A percentile compares a stretch with the other conserved stretches of the same genome.
Conservation (phyloP, 2,329 filamentous ascomycete species). For the Diplodia mutila region DNA sequence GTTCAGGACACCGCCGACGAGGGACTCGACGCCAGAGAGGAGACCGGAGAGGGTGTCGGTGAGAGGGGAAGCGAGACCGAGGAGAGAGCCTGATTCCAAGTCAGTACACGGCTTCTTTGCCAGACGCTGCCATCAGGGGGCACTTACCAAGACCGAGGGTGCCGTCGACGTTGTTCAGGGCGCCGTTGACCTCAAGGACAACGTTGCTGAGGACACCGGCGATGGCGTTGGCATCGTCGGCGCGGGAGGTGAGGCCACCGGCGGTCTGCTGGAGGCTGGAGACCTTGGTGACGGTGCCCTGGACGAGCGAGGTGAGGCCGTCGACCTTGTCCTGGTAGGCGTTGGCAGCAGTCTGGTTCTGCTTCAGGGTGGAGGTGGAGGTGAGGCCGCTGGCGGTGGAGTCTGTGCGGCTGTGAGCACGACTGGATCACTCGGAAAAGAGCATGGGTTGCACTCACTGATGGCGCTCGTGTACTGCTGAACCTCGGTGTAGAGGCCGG, state of each 20-base stretch:
- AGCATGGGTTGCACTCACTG: conserved; percentile 3
- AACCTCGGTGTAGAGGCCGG: not conserved
- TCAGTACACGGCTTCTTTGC: not conserved
- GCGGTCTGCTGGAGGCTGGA: not conserved
- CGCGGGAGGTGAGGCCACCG: not conserved
- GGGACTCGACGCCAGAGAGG: conserved; percentile 6
- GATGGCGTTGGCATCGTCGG: not conserved
- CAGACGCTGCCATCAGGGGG: too few species aligned
- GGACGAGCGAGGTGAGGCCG: conserved; percentile 5
- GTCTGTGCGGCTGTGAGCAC: not conserved
- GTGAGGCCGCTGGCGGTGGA: conserved; percentile 1
- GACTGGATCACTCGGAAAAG: not conserved
- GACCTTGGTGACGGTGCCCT: conserved; percentile 7
- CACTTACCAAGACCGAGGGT: conserved; percentile 24
- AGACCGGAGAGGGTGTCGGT: conserved; percentile 13
- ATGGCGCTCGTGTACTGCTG: conserved; percentile 3
- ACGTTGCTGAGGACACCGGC: conserved; percentile 19
- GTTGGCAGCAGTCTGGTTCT: conserved; percentile 21
- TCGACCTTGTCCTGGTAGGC: not conserved
- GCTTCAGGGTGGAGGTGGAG: conserved; percentile 2
- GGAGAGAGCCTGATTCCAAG: not conserved
- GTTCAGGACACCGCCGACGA: conserved; percentile 12
- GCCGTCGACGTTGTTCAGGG: conserved; percentile 11
- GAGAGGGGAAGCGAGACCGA: conserved; percentile 12
- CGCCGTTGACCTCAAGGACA: conserved; percentile 23